These are phyloP conservation scores for Botrytis fragariae DNA, from an alignment of 2,329 filamentous ascomycete species.

Conservation along the genomic window DNA sequence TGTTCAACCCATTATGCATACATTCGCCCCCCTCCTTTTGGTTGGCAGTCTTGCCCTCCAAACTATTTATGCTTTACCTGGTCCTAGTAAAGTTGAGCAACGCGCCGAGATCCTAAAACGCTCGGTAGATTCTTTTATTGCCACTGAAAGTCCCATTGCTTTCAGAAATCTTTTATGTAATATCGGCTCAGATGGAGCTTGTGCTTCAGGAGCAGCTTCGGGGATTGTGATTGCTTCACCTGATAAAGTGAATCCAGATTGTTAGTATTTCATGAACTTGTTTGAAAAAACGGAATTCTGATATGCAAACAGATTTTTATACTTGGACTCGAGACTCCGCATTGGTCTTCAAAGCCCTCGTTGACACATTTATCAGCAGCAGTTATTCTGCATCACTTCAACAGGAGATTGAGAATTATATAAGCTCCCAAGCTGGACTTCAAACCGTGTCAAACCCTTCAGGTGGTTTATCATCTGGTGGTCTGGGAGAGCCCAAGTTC, in stretches of 20 bases:
- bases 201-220: conserved; percentile 46
- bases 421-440: conserved; percentile 60
- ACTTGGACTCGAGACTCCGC: conserved; percentile 77
- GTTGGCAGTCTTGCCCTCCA: conserved; percentile 53
- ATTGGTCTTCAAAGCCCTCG: conserved; percentile 65
- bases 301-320: conserved; percentile 60
- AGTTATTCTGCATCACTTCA: conserved; percentile 50
- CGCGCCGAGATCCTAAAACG: conserved; percentile 45
- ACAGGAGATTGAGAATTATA: conserved; percentile 62
- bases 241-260: conserved; percentile 52
- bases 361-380: conserved; percentile 60
- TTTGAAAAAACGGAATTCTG: not conserved
- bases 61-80: conserved; percentile 49
- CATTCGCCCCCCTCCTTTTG: conserved; percentile 49
- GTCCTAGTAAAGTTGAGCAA: conserved; percentile 36
- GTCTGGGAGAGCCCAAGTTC: conserved; percentile 73
- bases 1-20: conserved; percentile 47
- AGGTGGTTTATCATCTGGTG: conserved; percentile 44
- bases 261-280: conserved; percentile 41
- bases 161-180: conserved; percentile 55
- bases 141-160: conserved; percentile 51
- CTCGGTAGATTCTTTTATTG: conserved; percentile 53
- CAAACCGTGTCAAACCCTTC: conserved; percentile 58
- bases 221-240: conserved; percentile 59
- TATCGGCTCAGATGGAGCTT: conserved; percentile 55